Conservation (phyloP, 2,329 filamentous ascomycete genomes). For the Xylariaceae sp. region DNA sequence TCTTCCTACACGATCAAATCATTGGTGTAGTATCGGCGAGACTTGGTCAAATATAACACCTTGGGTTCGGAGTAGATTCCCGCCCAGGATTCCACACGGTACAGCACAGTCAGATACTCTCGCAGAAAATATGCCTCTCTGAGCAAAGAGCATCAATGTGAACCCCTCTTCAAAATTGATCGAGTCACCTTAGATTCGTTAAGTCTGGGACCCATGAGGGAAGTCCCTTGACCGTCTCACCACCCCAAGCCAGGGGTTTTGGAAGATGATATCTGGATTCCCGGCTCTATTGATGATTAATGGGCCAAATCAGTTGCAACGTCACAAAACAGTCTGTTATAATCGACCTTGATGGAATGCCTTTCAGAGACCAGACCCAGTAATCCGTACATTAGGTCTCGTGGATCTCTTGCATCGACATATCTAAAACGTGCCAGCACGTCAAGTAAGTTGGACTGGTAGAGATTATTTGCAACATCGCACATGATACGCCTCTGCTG, state of each 20-base stretch:
- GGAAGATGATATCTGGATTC: slow-evolving; percentile 5
- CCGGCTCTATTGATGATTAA: slow-evolving; percentile 1
- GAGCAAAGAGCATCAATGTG: slow-evolving; percentile 1
- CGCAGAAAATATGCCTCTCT: slow-evolving; percentile 3
- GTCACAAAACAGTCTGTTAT: neutral
- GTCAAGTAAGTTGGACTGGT: slow-evolving; percentile 2
- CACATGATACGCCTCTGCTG: slow-evolving; percentile 6
- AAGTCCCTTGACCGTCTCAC: neutral
- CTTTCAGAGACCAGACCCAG: slow-evolving; percentile 1
- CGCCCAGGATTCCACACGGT: neutral
- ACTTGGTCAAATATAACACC: slow-evolving; percentile 2
- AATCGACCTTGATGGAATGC: slow-evolving; percentile 1
- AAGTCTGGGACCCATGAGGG: neutral
- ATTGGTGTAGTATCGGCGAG: neutral
- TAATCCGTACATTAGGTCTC: slow-evolving; percentile 4
- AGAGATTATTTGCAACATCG: neutral
- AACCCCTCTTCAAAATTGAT: neutral
- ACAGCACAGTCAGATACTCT: neutral
- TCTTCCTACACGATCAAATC: neutral
- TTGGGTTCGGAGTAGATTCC: neutral
- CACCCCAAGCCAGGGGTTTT: neutral
- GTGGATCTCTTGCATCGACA: neutral
- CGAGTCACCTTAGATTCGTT: neutral
- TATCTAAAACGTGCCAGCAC: slow-evolving; percentile 4
- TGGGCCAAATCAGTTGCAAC: neutral